phyloP scores from a whole-genome alignment of 805 yeast genomes.

The Yamadazyma philogaea region DNA sequence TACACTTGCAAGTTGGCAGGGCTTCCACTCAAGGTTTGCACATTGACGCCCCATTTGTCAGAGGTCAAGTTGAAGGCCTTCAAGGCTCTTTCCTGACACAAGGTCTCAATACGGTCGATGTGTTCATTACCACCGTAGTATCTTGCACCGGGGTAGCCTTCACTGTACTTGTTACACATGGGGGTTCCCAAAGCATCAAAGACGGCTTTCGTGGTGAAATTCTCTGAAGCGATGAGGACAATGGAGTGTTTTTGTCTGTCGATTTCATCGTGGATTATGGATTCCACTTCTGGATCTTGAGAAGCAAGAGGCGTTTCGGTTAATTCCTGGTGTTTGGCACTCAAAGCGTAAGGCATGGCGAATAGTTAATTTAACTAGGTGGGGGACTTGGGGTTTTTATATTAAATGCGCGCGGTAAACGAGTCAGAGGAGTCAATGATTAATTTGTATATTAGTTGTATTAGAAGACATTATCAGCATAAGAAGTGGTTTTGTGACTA shows the following conservation, averaged over 20 bases:
- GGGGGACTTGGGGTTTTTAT: conserved; percentile 1
- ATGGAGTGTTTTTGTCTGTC: conserved; percentile 88
- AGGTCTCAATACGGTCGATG: conserved; percentile 84
- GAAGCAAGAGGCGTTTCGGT: conserved; percentile 63
- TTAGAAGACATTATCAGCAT: background rate
- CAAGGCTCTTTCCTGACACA: conserved; percentile 90
- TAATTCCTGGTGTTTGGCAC: conserved; percentile 48
- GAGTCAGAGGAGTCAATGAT: conserved; percentile 6
- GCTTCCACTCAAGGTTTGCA: conserved; percentile 92
- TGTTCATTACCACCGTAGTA: conserved; percentile 97
- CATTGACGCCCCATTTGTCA: conserved; percentile 95
- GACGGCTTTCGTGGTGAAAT: conserved; percentile 92
- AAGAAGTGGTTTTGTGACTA: too few species aligned
- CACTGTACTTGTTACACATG: conserved; percentile 97
- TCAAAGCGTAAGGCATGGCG: conserved; percentile 44
- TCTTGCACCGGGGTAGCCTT: conserved; percentile 97
- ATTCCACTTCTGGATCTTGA: conserved; percentile 81
- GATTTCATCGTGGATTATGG: conserved; percentile 72
- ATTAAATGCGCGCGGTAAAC: conserved; percentile 3
- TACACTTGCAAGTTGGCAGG: conserved; percentile 95
- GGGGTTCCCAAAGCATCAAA: conserved; percentile 93
- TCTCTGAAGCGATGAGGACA: conserved; percentile 91
- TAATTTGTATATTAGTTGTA: background rate
- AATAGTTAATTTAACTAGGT: background rate
- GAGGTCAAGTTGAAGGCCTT: conserved; percentile 75